Base-by-base conservation (phyloP, 2,329 filamentous ascomycete species). In the Colletotrichum tropicale region DNA sequence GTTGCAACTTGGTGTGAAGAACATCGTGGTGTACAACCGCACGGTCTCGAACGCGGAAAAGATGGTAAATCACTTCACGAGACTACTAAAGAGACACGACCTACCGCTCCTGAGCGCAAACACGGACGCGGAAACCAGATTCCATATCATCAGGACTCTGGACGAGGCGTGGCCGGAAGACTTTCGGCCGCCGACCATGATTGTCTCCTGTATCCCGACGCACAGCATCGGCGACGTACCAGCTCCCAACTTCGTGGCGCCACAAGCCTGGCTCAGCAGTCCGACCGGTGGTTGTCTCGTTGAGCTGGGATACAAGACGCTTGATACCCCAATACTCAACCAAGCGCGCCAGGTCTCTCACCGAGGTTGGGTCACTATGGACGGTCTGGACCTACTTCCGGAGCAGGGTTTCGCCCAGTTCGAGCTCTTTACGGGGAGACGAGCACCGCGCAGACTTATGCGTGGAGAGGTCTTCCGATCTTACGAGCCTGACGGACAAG, bases 351-450 rank as follows among this genome's bases (percentile, higher is more conserved):
- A 87, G 68, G 84, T 91, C 82, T 87, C 91, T 24, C 86, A 91
- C 71, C 86, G 89, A 77, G 89, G 94, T 55, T 96, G 94, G 94
- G 92, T 95, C 0, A 88, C 94, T 21, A 91, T 96, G 83, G 93
- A 96, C 80, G 94, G 94, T 0, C 85, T 96, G 15, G 94, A 96
- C 79, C 88, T 96, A 62, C 84, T 96, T 16, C 93, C 93, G 0
- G 94, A 96, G 81, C 94, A 96, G 81, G 94, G 93, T 0, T 94
- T 94, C 83, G 94, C 94, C 2, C 94, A 96, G 80, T 96, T 96
- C 80, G 94, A 96, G 83, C 84, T 96, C 4, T 95, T 96, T 81
- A 96, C 94, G 0, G 94, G 94, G 1, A 88, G 93, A 66, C 89
- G 92, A 79, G 93, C 93, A 12, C 93, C 93, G 9, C 89, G 94